Base-by-base conservation (phyloP, 805 yeast species). In the Lachancea quebecensis region DNA sequence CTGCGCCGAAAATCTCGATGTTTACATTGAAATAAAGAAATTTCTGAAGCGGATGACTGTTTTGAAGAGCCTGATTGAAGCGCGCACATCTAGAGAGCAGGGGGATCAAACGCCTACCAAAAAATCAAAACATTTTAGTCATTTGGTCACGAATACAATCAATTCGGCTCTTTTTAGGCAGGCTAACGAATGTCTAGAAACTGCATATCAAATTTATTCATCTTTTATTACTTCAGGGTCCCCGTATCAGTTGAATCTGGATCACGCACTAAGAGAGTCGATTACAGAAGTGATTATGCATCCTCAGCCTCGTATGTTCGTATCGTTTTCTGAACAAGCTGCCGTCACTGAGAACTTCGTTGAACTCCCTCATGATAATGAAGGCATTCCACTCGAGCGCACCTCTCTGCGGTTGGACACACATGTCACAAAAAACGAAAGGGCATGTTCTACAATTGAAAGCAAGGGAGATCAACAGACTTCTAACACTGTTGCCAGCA, bases 1-100 rank as follows among this genome's bases (percentile, higher is more conserved):
- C 45, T 87, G 95, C 57, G 75, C 74, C 2, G 96, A 88, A 57
- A 88, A 86, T 54, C 60, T 85, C n/a, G 81, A 82, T 50, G 87
- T 83, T 2, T 85, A 78, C 58, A 62, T 74, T 42, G 85, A 79
- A 47, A 72, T 85, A 40, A 68, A 69, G 39, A 73, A 73, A 40
- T 75, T 81, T 48, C 68, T 70, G 10, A 74, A 71, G 50, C 74
- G 72, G 50, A 65, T 77, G 63, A 57, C 62, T 1, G 55, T 68
- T 1, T 53, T 81, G 45, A 69, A 69, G 38, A 72, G 70, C 28
- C 50, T 79, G 28, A 49, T 64, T 54, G 60, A 66, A 45, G 52
- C 49, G 55, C 52, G 50, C 41, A 44, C 45, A 10, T 47, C 45
- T 10, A 39, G 34, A 5, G 50, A 51, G 34, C 44, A 48, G 6